phyloP scores from a whole-genome alignment of 306 rosid genomes.

The Prunus mongolica region DNA sequence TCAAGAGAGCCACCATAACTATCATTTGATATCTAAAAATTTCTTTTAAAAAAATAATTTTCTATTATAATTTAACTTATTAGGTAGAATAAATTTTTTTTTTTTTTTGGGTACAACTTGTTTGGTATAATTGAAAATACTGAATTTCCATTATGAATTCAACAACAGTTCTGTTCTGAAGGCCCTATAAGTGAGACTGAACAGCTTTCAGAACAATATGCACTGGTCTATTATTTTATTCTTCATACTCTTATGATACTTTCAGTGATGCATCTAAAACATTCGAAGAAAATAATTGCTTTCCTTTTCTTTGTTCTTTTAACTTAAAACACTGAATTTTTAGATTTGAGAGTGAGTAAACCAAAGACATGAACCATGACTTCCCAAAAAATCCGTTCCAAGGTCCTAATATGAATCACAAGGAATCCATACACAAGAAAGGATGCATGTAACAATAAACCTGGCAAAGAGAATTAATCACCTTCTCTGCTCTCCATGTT shows the following conservation, averaged over 20 bases:
- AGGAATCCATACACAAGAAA: neutral
- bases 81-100: no score
- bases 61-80: no score
- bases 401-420: neutral
- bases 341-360: neutral
- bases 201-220: no score
- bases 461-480: slow-evolving; percentile 20
- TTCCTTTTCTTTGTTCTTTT: neutral
- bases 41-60: neutral
- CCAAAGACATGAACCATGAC: neutral
- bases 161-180: neutral
- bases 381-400: neutral
- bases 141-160: neutral
- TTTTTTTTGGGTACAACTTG: neutral
- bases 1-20: neutral
- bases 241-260: neutral
- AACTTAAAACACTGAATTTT: neutral
- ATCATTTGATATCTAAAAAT: neutral
- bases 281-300: neutral
- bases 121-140: neutral
- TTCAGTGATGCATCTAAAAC: neutral
- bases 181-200: no score
- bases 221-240: no score
- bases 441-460: neutral
- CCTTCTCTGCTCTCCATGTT: slow-evolving; percentile 86